Evolutionary conservation across 108 stramenopile genomes (phyloP), one percentile per base, ranked within the genome.

Genomic region (Fistulifera pelliculosa): DNA sequence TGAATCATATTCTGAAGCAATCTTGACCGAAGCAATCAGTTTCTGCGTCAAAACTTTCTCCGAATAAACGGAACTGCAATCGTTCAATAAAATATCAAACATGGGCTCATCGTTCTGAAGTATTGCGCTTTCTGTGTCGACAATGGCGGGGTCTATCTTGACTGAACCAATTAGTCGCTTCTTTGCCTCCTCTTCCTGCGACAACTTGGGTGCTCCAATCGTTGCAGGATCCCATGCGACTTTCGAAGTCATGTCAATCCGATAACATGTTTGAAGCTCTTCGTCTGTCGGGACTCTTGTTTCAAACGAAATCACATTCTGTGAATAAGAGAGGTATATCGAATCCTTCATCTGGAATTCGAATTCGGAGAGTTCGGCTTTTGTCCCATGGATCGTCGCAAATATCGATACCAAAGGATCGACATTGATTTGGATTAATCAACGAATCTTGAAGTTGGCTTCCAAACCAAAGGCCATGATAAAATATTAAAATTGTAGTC

Each of bases 351-450:
- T 47, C 44, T 7, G 44, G 44, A 8, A 47, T 22, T 21, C 21
- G 21, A 18, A 47, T 3, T 24, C 28, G 17, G 4, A 41, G 38
- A 11, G 8, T 5, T 10, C 38, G 19, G 8, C 38, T 28, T 35
- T 52, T 28, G 38, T 61, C 31, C 16, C 17, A 27, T 23, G 60
- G 60, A 38, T 24, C 18, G 26, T 71, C 64, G 21, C 47, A 39
- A 16, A 71, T 50, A n/a, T 50, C 23, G 23, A 64, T 24, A 1
- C 70, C 74, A 51, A 15, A 35, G 15, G 41, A 1, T 43, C 75
- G 61, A 1, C 64, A 17, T 41, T 76, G 70, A 50, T 68, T 71
- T 23, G 69, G 62, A 41, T 69, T 66, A 1, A 76, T 35, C 2
- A 76, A 27, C 14, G 18, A 39, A 3, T 49, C 12, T 14, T 69